Evolutionary conservation across 2,329 filamentous ascomycete genomes (phyloP).

Genomic region (Paecilomyces dactylethromorphus): DNA sequence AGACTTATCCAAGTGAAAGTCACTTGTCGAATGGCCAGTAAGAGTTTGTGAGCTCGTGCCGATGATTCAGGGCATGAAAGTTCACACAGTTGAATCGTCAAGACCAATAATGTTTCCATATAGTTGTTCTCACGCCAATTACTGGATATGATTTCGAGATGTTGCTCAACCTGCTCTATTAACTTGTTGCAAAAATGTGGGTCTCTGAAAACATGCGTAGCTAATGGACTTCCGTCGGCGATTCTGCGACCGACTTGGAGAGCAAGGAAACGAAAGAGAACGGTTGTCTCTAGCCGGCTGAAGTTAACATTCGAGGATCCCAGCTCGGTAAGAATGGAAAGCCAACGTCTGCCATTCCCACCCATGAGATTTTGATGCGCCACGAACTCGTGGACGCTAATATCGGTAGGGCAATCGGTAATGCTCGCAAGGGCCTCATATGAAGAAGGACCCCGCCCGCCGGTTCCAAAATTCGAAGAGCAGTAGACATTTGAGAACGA

Average conservation of each 20-base stretch:
- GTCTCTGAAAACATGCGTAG: constrained; percentile 49
- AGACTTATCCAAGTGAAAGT: constrained; percentile 45
- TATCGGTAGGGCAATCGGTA: constrained; percentile 37
- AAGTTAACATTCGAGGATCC: constrained; percentile 55
- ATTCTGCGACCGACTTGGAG: constrained; percentile 49
- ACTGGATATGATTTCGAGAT: constrained; percentile 39
- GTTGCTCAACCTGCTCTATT: constrained; percentile 40
- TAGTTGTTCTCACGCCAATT: constrained; percentile 56
- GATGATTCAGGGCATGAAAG: constrained; percentile 14
- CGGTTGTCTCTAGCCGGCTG: constrained; percentile 44
- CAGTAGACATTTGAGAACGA: constrained; percentile 27
- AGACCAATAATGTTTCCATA: constrained; percentile 53
- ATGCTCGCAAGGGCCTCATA: constrained; percentile 42
- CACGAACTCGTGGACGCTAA: constrained; percentile 45
- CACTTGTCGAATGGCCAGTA: constrained; percentile 38
- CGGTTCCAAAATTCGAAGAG: constrained; percentile 19
- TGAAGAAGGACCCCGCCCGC: constrained; percentile 42
- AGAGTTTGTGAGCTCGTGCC: constrained; percentile 17
- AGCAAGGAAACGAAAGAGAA: constrained; percentile 47
- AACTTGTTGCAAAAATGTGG: constrained; percentile 44
- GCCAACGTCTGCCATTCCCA: constrained; percentile 42
- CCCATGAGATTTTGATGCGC: constrained; percentile 40
- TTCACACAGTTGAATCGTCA: constrained; percentile 39
- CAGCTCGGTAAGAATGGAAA: constrained; percentile 44
- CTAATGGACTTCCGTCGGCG: constrained; percentile 31